Conservation (phyloP, 2,329 filamentous ascomycete species). For the Aspergillaceae sp. region DNA sequence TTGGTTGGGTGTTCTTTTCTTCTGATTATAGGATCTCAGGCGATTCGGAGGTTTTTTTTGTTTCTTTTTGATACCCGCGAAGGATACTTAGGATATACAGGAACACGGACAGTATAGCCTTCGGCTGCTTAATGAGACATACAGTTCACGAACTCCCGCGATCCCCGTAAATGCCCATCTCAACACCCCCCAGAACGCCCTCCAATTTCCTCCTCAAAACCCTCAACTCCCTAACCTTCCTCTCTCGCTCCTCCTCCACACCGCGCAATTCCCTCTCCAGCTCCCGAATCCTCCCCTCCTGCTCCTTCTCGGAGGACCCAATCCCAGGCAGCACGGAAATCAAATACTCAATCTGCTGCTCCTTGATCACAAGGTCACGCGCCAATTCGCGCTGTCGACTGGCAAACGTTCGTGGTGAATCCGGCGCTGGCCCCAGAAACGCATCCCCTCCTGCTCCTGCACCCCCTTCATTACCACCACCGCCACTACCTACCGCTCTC, state of each 20-base stretch:
- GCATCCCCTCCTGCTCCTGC: constrained; percentile 10
- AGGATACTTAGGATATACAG: not conserved
- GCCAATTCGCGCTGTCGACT: constrained; percentile 39
- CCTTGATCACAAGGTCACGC: constrained; percentile 42
- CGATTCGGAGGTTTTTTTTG: not conserved
- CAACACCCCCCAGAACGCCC: constrained; percentile 33
- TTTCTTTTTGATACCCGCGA: constrained; percentile 1
- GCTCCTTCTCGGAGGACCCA: constrained; percentile 36
- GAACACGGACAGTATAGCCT: no score
- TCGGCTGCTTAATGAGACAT: no score
- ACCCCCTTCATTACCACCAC: constrained; percentile 5
- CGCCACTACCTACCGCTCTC: not conserved
- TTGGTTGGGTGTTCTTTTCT: not conserved
- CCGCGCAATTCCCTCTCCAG: constrained; percentile 37
- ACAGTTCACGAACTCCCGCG: no score
- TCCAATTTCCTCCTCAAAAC: constrained; percentile 34
- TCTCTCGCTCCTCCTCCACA: constrained; percentile 36
- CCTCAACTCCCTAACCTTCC: constrained; percentile 36
- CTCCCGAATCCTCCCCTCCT: constrained; percentile 35
- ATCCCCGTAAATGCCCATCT: constrained; percentile 28
- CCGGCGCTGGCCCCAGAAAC: constrained; percentile 26
- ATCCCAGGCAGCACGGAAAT: constrained; percentile 40
- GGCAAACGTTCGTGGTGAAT: constrained; percentile 35
- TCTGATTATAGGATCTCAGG: not conserved
- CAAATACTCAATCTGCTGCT: constrained; percentile 44